Evolutionary conservation across 2,329 filamentous ascomycete species (phyloP).

Genomic region (Trichoderma sp.): DNA sequence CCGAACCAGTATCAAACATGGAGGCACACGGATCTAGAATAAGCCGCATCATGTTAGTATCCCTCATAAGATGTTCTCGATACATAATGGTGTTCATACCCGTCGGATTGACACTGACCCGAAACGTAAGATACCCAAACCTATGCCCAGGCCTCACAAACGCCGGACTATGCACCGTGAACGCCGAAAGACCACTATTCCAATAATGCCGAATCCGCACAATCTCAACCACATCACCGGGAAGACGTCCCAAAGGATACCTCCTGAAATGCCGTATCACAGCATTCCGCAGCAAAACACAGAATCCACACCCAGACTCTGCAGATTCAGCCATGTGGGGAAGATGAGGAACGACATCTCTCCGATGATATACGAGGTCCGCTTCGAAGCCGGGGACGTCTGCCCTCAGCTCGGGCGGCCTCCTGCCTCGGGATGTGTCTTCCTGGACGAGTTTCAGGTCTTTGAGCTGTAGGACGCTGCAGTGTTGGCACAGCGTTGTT

Average conservation of each 20-base stretch:
- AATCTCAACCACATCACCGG: slow-evolving; percentile 5
- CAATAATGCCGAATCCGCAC: neutral
- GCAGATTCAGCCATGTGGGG: neutral
- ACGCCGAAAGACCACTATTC: neutral
- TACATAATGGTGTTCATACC: neutral
- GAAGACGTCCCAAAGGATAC: neutral
- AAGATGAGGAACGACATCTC: neutral
- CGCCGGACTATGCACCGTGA: slow-evolving; percentile 3
- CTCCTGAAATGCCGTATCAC: neutral
- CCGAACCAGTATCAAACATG: neutral
- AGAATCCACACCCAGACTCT: neutral
- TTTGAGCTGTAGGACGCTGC: slow-evolving; percentile 2
- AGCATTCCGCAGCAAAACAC: slow-evolving; percentile 11
- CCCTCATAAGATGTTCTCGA: neutral
- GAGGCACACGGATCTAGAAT: neutral
- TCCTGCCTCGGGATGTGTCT: neutral
- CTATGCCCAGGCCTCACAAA: slow-evolving; percentile 7
- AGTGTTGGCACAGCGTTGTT: neutral
- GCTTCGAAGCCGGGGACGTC: neutral
- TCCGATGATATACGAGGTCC: slow-evolving; percentile 5
- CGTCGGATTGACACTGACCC: neutral
- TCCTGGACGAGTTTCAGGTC: neutral
- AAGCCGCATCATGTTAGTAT: neutral
- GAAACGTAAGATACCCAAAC: slow-evolving; percentile 2
- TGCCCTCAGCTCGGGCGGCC: neutral